Evolutionary conservation across 768 basidiomycete genomes (phyloP), one percentile per base, ranked within the genome.

Genomic region (Dacryopinax primogenitus): DNA sequence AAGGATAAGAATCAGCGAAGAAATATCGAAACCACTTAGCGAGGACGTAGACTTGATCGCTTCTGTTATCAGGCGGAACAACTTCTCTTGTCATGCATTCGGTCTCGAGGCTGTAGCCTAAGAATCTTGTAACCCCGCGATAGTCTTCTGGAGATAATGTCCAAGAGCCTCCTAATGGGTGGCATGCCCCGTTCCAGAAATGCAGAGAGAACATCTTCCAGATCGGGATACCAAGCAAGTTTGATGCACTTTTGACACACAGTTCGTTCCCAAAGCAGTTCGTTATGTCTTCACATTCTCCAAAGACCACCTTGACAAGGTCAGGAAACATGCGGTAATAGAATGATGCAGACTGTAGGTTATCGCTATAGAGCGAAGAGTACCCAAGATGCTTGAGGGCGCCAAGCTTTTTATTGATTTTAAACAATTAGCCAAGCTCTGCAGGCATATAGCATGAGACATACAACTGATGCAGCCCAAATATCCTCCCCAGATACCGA

Each of bases 61-160:
- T 32, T 39, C 67, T 58, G 30, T 35, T 28, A 9, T 12, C 21
- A 34, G 47, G 67, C 0, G 64, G 58, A 9, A 65, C 41, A 41
- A 63, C 63, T 1, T 58, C 61, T 28, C 45, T 47, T 15, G 33
- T 51, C 23, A 36, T 16, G 62, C 67, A 67, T 9, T 62, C 63
- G 23, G n/a, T 28, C n/a, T 67, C 41, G 36, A 67, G 34, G 30
- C 62, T 65, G 45, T 67, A 67, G 7, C 67, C 67, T 2, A 65
- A 30, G 64, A 62, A 67, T 23, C 41, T 28, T 61, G 62, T 65
- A 18, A 62, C 65, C 26, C 26, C 21, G 4, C 51, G 51, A 37
- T 66, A 68, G 39, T 63, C 51, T 34, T 62, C 64, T n/a, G 67
- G 67, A 11, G 67, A 62, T 1, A 67, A 39, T 33, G 67, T 67